Evolutionary conservation across 768 basidiomycete genomes (phyloP).

Genomic region (Filobasidium floriforme): DNA sequence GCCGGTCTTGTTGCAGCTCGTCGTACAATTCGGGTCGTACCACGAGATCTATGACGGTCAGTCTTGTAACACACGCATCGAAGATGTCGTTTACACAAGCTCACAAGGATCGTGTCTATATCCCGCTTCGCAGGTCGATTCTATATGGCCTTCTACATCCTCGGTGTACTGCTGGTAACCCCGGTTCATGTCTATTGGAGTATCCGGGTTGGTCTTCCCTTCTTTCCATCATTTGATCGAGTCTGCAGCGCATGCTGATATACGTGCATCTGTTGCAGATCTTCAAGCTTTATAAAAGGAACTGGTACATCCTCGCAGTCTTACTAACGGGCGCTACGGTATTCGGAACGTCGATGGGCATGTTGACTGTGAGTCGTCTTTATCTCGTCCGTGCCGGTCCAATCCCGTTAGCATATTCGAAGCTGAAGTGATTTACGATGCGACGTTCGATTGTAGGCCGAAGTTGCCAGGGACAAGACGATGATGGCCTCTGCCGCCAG

Average conservation of each 20-base stretch:
- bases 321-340: neutral
- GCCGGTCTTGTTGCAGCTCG: neutral
- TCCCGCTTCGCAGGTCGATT: neutral
- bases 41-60: conserved; percentile 5
- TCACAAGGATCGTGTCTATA: too few species aligned
- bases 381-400: too few species aligned
- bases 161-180: neutral
- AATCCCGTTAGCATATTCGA: too few species aligned
- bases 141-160: conserved; percentile 2
- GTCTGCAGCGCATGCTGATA: neutral
- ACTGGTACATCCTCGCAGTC: neutral
- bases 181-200: neutral
- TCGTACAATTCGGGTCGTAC: neutral
- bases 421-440: too few species aligned
- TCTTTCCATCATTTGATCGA: too few species aligned
- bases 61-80: too few species aligned
- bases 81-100: too few species aligned
- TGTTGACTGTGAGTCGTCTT: conserved; percentile 6
- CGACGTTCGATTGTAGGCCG: too few species aligned
- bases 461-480: neutral
- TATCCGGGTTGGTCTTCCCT: neutral
- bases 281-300: neutral
- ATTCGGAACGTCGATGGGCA: neutral
- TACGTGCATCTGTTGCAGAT: neutral
- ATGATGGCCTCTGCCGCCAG: neutral